Evolutionary conservation across 139 green algal genomes (phyloP), one percentile per base, ranked within the genome.

Genomic region (Nannochloris sp.): DNA sequence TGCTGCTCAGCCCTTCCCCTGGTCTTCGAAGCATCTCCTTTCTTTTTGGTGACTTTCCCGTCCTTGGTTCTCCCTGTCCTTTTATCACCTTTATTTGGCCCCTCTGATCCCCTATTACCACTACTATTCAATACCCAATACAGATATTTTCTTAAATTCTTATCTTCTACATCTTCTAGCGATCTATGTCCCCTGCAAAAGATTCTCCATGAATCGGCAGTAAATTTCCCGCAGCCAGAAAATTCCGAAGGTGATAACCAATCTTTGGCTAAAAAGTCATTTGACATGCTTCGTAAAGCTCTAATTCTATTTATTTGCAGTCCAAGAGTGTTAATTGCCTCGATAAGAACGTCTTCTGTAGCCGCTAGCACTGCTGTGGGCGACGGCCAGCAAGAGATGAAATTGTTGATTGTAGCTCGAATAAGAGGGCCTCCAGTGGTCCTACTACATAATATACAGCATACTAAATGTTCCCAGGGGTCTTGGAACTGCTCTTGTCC

Each of bases 141-240:
- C 15, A 81, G 63, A 45, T 79, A 81, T 32, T 71, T 70, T 67
- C 38, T 44, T 60, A 81, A 45, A 14, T 61, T 81, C 4, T 54
- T 60, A 62, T 81, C 74, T 44, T 72, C 57, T 10, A 81, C 59
- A 30, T 36, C 58, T 1, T 15, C 4, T 35, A 42, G 3, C 4
- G n/a, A 39, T 34, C 27, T 39, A 14, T 42, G 58, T 15, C 72
- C 75, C 4, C 71, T 54, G 69, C 81, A 87, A 42, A 87, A 87
- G 33, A 87, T 83, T 54, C 36, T 56, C 71, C 70, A 87, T 34
- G 44, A 71, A 71, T 87, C 81, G 7, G 56, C 44, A 32, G 72
- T 64, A 66, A 87, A 87, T 46, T 71, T 77, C 25, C 81, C 81
- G 45, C 77, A 82, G 37, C 72, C 68, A 8, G 72, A 61, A 58